phyloP scores from a whole-genome alignment of 192 early-diverging fungal species.

The Coemansia reversa region DNA sequence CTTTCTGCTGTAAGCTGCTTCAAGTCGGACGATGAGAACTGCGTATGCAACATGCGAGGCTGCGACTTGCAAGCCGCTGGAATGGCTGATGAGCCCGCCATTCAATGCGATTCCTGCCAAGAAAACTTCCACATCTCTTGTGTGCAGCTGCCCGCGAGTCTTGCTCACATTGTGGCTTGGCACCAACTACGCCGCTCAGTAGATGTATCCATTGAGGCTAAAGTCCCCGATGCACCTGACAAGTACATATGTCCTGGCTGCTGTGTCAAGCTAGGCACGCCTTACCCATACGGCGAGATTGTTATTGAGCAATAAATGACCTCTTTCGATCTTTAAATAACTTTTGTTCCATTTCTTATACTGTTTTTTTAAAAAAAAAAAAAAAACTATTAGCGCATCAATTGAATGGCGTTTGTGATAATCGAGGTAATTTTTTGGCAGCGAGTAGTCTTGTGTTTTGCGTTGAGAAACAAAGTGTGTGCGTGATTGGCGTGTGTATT shows the following conservation, averaged over 20 bases:
- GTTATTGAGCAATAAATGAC: constrained; percentile 17
- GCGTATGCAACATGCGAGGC: constrained; percentile 40
- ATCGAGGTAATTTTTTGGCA: too few species aligned
- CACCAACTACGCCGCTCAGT: constrained; percentile 36
- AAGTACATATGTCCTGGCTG: constrained; percentile 42
- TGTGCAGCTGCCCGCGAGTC: constrained; percentile 47
- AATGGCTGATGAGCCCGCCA: constrained; percentile 42
- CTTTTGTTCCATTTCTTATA: too few species aligned
- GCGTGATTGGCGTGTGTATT: too few species aligned
- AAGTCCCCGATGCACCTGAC: constrained; percentile 19
- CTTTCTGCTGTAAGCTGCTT: constrained; percentile 25
- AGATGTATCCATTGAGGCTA: constrained; percentile 23
- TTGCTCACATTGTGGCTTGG: constrained; percentile 27
- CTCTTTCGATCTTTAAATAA: not conserved
- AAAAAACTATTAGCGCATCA: too few species aligned
- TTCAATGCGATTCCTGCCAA: constrained; percentile 65
- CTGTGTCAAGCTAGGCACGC: constrained; percentile 20
- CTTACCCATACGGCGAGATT: constrained; percentile 45
- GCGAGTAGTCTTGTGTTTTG: too few species aligned
- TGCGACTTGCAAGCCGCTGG: constrained; percentile 10
- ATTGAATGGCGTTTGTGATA: too few species aligned
- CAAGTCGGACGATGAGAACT: constrained; percentile 28
- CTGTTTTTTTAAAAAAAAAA: too few species aligned
- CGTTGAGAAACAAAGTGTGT: too few species aligned
- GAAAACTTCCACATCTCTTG: constrained; percentile 64